Evolutionary conservation across 108 stramenopile species (phyloP), one percentile per base, ranked within the genome.

Genomic region (Cyclotella baltica): DNA sequence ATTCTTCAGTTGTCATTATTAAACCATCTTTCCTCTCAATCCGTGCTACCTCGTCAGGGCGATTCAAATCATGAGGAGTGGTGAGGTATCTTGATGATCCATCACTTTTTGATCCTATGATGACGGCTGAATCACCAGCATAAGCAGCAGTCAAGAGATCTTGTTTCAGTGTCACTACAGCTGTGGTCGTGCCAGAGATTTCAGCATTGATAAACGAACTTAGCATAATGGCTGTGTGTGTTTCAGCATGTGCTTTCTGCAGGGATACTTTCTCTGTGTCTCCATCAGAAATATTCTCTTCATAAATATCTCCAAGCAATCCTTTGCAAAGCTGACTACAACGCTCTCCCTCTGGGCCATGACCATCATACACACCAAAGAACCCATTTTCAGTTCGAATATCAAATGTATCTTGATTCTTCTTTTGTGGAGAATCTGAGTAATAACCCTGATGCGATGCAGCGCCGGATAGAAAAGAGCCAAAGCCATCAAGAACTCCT

Each of bases 321-420:
- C 13, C 40, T 11, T 11, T 13, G 8, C 10, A 8, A 43, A 8
- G 8, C 36, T 30, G 25, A 19, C 76, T 34, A 38, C 85, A 86
- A 15, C 70, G 23, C 23, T 78, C 48, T 50, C 84, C 84, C 3
- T 58, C 37, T 13, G 59, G 28, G 31, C 85, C 85, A 53, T 86
- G 77, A 9, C 85, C 85, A 50, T 86, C 85, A 50, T 68, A 86
- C 13, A 86, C 85, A 48, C 25, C 72, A 65, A 86, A 86, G 56
- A 69, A 86, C 30, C 29, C 20, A n/a, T 53, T 30, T 20, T 48
- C n/a, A 9, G 75, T 18, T 25, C 15, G 30, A 37, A 68, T 19
- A 13, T 62, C 53, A 33, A 57, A 88, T 13, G 82, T 51, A 51
- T 94, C 93, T 58, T 94, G 93, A 73, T 94, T 94, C 1, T 85